Evolutionary conservation across 164 flowering plant genomes (phyloP), one percentile per base, ranked within the genome.

Genomic region (Kingdonia uniflora): DNA sequence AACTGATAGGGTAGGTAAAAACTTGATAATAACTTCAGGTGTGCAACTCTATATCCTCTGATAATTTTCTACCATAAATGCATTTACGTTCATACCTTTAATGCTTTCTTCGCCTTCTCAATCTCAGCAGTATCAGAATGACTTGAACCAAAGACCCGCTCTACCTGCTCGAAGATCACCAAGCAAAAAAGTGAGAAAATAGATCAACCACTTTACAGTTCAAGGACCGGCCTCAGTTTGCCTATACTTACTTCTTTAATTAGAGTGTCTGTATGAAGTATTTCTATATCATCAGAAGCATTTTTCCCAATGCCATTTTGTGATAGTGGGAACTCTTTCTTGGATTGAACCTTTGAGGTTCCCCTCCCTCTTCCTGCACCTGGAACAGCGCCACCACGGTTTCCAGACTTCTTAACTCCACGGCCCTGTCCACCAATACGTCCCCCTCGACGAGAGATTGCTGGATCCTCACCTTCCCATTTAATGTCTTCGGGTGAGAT

Each of bases 401-500:
- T 60, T 64, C 65, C 57, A 26, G 80, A 57, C 61, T 84, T 82
- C 65, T 74, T 81, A 52, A 54, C 48, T 25, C 95, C 96, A 60
- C 82, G 86, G 10, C 96, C 92, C 47, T 76, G 70, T 26, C 86
- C 90, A 56, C 76, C 76, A 29, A 29, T 29, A 19, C 74, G 81
- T 48, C 82, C 80, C 41, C 76, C 77, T 73, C 55, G 76, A 54
- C 64, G 82, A 51, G 79, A 68, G 24, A 77, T 57, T 19, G 77
- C 80, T 33, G 87, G 80, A 47, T 84, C 95, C 56, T 81, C 95
- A 52, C 81, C 81, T 58, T 80, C 95, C 96, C 95, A 92, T 38
- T 79, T 67, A 15, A 92, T 82, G 68, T 92, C 98, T 51, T 82
- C 81, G 11, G 91, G 85, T 51, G 94, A 71, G 51, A 92, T 88